Evolutionary conservation across 768 basidiomycete species (phyloP).

Genomic region (Auricularia sp.): DNA sequence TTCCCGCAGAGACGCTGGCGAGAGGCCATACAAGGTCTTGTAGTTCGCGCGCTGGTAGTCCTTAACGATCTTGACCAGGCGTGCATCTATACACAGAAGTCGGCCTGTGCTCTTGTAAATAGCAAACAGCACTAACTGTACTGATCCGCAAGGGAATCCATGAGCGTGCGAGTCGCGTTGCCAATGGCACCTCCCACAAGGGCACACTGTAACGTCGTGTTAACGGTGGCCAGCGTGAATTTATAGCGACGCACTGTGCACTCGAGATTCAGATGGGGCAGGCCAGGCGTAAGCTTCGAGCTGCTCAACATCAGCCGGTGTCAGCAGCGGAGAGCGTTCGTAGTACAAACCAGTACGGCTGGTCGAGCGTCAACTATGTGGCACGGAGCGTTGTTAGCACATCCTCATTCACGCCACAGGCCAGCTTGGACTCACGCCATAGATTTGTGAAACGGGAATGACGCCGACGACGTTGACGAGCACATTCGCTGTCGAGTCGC

Average conservation of each 20-base stretch:
- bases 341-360: slow-evolving; percentile 3
- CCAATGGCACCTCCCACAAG: slow-evolving; percentile 4
- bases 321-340: neutral
- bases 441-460: slow-evolving; percentile 2
- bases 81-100: neutral
- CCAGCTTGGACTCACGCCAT: neutral
- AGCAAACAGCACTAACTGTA: neutral
- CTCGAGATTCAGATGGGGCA: slow-evolving; percentile 4
- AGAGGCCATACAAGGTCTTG: neutral
- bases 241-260: neutral
- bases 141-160: slow-evolving; percentile 2
- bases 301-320: neutral
- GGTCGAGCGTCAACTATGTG: slow-evolving; percentile 2
- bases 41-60: slow-evolving; percentile 3
- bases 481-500: neutral
- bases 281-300: neutral
- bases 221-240: neutral
- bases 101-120: neutral
- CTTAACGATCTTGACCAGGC: slow-evolving; percentile 5
- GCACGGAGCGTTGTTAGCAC: no score
- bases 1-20: neutral
- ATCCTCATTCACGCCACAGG: no score
- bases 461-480: slow-evolving; percentile 5
- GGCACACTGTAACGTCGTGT: neutral
- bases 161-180: slow-evolving; percentile 1